These are phyloP conservation scores for Cladosporium velox DNA, from an alignment of 2,329 filamentous ascomycete species.

Conservation along the genomic window DNA sequence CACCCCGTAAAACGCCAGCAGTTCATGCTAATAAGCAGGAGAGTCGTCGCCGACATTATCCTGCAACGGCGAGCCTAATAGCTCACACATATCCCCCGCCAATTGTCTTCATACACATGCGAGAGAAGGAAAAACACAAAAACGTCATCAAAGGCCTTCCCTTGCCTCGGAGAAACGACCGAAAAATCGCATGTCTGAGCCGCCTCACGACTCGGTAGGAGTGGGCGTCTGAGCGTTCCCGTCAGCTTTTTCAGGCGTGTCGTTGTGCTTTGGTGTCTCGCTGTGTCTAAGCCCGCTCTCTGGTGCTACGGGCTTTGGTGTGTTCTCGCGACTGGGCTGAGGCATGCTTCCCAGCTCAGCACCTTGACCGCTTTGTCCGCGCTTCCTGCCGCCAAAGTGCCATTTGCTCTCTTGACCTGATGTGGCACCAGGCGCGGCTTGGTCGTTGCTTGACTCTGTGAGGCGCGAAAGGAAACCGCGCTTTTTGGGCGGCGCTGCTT, in stretches of 20 bases:
- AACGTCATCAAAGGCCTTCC: constrained; percentile 22
- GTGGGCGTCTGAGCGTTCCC: constrained; percentile 30
- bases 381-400: constrained; percentile 71
- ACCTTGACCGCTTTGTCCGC: constrained; percentile 69
- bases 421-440: constrained; percentile 14
- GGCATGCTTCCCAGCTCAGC: constrained; percentile 69
- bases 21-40: background rate
- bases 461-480: constrained; percentile 80
- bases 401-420: constrained; percentile 30
- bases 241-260: constrained; percentile 19
- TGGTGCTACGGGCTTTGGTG: constrained; percentile 26
- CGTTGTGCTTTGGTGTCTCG: constrained; percentile 22
- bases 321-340: constrained; percentile 29
- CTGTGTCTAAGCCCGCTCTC: constrained; percentile 28
- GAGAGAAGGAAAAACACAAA: background rate
- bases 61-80: constrained; percentile 5
- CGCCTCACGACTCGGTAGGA: constrained; percentile 18
- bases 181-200: constrained; percentile 31
- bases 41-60: background rate
- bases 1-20: constrained; percentile 2
- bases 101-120: background rate
- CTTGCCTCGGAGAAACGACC: constrained; percentile 32
- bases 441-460: constrained; percentile 55
- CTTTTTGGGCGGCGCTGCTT: constrained; percentile 59
- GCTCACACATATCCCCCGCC: background rate